Base-by-base conservation (phyloP, 208 protist genomes). In the Herpetomonas muscarum region DNA sequence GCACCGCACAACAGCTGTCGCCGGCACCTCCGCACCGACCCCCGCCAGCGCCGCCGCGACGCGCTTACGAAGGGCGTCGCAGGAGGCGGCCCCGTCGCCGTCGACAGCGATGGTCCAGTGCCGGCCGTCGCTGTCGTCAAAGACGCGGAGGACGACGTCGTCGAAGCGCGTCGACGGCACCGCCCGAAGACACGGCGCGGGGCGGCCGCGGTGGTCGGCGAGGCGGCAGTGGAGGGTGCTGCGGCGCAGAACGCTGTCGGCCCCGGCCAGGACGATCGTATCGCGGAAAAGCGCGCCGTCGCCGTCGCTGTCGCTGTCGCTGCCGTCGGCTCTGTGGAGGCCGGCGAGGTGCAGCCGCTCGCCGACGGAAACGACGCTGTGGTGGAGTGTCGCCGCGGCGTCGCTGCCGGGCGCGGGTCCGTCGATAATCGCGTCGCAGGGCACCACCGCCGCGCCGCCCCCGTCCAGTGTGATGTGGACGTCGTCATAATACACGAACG, bases 151-250 rank as follows among this genome's bases (percentile, higher is more conserved):
- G n/a, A n/a, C n/a, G n/a, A n/a, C n/a, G n/a, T n/a, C n/a, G n/a
- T n/a, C n/a, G n/a, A n/a, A n/a, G n/a, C n/a, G n/a, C n/a, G n/a
- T n/a, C n/a, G n/a, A n/a, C n/a, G n/a, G n/a, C n/a, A n/a, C n/a
- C 68, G 31, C 12, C 56, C 46, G 15, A 62, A 19, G 36, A 69
- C 44, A 29, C 59, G 30, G 46, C 66, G 34, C 50, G 0, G 56
- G 13, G 21, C 44, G 10, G 24, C 13, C 21, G 9, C 22, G 26
- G 50, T 3, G n/a, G n/a, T n/a, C n/a, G n/a, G 56, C 29, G 31
- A 52, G 6, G 1, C 61, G 49, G 63, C 67, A 79, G 39, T 64
- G 49, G 6, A 79, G 50, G 50, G 63, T 36, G 50, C 51, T 64
- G 45, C 64, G 64, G 50, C 53, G 30, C 15, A 70, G n/a, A 1